Evolutionary conservation across 75 land plant genomes (phyloP).

Genomic region (Sequoiadendron giganteum): DNA sequence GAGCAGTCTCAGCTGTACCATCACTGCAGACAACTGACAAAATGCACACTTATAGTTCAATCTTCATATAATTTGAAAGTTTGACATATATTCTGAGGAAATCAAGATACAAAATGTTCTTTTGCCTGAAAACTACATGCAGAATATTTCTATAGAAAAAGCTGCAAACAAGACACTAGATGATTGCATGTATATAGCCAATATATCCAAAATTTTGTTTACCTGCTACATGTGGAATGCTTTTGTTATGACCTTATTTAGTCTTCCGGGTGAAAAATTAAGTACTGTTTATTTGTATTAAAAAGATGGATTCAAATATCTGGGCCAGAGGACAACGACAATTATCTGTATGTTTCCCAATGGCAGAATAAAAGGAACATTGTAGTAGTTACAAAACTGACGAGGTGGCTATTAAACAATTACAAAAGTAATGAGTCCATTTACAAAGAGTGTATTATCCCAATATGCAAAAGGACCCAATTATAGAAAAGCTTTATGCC

Average conservation of each 20-base stretch:
- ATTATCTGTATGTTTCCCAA: neutral
- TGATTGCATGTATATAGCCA: neutral
- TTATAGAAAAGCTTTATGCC: neutral
- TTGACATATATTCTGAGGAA: neutral
- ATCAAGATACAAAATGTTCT: neutral
- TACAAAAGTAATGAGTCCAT: neutral
- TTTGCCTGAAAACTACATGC: neutral
- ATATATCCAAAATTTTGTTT: neutral
- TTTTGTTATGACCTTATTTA: too few species aligned
- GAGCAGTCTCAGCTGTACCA: neutral
- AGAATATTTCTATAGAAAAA: neutral
- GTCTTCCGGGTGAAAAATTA: too few species aligned
- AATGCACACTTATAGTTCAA: conserved; percentile 1
- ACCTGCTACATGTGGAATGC: too few species aligned
- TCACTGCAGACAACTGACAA: conserved; percentile 2
- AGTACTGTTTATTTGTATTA: too few species aligned
- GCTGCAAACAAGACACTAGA: neutral
- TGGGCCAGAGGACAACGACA: neutral
- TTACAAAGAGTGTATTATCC: neutral
- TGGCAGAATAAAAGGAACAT: neutral
- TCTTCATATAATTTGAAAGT: neutral
- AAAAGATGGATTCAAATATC: neutral
- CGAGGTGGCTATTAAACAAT: neutral
- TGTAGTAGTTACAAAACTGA: neutral
- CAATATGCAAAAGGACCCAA: neutral